phyloP scores from a whole-genome alignment of 2,329 filamentous ascomycete genomes.

The Huntiella moniliformis region DNA sequence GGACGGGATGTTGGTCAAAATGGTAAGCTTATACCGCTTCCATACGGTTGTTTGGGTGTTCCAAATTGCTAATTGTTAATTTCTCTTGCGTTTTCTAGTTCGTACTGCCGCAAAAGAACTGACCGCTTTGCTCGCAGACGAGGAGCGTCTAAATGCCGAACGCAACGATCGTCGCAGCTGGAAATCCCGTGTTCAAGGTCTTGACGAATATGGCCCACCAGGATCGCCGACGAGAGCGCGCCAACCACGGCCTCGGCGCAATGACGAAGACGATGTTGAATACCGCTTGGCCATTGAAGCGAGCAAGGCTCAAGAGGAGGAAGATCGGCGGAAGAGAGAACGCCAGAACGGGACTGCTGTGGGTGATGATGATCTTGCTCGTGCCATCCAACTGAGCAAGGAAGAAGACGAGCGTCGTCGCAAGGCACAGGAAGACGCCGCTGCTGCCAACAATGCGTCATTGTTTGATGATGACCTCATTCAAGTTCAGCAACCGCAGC shows the following conservation, averaged over 20 bases:
- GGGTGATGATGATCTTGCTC: constrained; percentile 63
- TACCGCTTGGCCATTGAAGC: constrained; percentile 82
- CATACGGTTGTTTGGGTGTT: neutral
- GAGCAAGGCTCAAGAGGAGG: constrained; percentile 87
- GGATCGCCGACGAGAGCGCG: constrained; percentile 22
- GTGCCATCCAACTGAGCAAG: constrained; percentile 86
- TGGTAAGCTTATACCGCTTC: constrained; percentile 36
- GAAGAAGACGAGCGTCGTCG: constrained; percentile 83
- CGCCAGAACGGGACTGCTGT: constrained; percentile 33
- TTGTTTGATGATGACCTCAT: constrained; percentile 70
- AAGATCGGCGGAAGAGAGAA: constrained; percentile 60
- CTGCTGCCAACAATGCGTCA: constrained; percentile 57
- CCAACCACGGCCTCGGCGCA: constrained; percentile 30
- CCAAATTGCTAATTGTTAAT: constrained; percentile 8
- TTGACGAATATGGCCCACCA: constrained; percentile 56
- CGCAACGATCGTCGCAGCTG: constrained; percentile 81
- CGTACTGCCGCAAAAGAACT: constrained; percentile 92
- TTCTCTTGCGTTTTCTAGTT: constrained; percentile 34
- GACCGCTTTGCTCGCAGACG: constrained; percentile 77
- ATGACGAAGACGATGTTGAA: constrained; percentile 75
- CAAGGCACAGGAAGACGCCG: constrained; percentile 49
- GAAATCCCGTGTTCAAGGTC: constrained; percentile 89
- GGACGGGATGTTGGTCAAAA: constrained; percentile 91
- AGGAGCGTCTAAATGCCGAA: constrained; percentile 79
- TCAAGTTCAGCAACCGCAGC: constrained; percentile 43